Evolutionary conservation across 176 grass and related monocot species (phyloP), one percentile per base, ranked within the genome.

Genomic region (Musa beccarii): DNA sequence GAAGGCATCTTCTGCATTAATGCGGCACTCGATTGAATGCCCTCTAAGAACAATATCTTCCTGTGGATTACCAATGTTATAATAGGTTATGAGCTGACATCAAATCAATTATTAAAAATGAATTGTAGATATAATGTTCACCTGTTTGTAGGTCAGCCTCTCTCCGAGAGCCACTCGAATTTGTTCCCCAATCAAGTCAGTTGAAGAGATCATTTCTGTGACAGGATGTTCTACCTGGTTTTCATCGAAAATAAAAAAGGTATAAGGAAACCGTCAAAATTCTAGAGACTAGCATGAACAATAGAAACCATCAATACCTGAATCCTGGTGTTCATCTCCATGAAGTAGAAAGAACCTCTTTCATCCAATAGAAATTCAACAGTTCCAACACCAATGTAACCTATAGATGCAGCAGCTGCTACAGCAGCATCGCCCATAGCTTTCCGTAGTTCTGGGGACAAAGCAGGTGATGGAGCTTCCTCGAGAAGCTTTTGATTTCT

Each of bases 271-370:
- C 17, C n/a, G n/a, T 54, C 25, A 10, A 51, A 75, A 66, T 23
- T 43, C 54, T 55, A 11, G 49, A 63, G 51, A 65, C 15, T 12
- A 10, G 19, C 1, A 14, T 26, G 49, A 14, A 65, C 11, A 22
- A 50, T 80, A 34, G 19, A 66, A 52, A 87, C 49, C 50, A 76
- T 21, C 63, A 65, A 26, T 71, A 87, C 80, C 85, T 87, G 85
- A 68, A 87, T 87, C 76, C 80, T 87, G 7, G 85, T 87, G 70
- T 87, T 87, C 85, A 83, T 87, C 75, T 87, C 85, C 80, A 87
- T 87, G 71, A 87, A 83, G 78, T 87, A 87, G 76, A 87, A 87
- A 22, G 78, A 78, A 6, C 80, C 80, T 83, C 85, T 79, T 81
- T 87, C 80, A 52, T 87, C 85, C 64, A 87, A 78, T 24, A 87